Evolutionary conservation across 805 yeast species (phyloP), one percentile per base, ranked within the genome.

Genomic region (Pichia eremophila): DNA sequence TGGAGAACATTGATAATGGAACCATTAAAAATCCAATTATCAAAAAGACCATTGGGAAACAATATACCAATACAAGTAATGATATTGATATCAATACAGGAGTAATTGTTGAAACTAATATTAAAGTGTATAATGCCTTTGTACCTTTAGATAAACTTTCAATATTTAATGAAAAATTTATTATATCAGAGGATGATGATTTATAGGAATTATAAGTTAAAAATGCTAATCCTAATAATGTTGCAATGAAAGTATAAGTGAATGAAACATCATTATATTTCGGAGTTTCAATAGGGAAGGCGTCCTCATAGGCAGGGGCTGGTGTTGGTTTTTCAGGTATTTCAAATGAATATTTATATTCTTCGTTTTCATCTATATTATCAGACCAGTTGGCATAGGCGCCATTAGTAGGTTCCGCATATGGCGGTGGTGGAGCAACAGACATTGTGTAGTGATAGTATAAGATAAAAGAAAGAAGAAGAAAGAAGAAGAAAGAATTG

Each of bases 251-350:
- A 8, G 86, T 72, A 9, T 83, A 52, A 0, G 85, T 74, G 59
- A 84, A 83, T 0, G 83, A 78, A 74, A 81, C 75, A 63, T 88
- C 96, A 57, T 88, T 81, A 66, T 71, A 77, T 49, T 67, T 75
- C 1, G 89, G 88, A 46, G 66, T 66, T 32, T 72, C 75, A 29
- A 85, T 72, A 51, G 79, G 77, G 64, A 88, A 88, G 2, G 83
- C 75, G 43, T 85, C 79, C 32, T 80, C 85, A 60, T 81, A 87
- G 6, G 73, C 67, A 29, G 65, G 67, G 43, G 56, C 49, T 34
- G 56, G 60, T 27, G 52, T 51, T n/a, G 67, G 68, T 8, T 54
- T 41, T 29, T 50, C 53, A 3, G 67, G 64, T 28, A 57, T 61
- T 43, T 63, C 68, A 50, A 63, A 63, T 0, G 58, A 46, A 45